These are phyloP conservation scores for Rhododendron henanense DNA, from an alignment of 148 eudicot species.

Conservation along the genomic window DNA sequence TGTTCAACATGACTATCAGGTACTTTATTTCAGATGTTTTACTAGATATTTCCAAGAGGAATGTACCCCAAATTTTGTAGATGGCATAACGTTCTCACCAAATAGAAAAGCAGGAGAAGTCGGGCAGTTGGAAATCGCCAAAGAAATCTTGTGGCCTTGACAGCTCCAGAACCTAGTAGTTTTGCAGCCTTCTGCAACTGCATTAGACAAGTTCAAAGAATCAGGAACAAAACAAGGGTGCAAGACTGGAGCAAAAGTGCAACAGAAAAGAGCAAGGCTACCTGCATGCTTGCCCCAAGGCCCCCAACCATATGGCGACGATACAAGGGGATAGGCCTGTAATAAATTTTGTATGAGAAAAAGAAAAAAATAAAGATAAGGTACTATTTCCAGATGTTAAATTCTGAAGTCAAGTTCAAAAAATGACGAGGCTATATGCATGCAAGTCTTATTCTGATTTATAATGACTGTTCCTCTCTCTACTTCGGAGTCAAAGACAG, in stretches of 20 bases:
- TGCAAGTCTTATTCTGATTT: too few relatives aligned
- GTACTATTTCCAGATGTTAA: too few relatives aligned
- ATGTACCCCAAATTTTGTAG: background rate
- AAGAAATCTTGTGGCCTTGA: conserved; percentile 85
- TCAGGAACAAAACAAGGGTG: conserved; percentile 6
- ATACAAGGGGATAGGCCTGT: too few relatives aligned
- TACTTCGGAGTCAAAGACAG: too few relatives aligned
- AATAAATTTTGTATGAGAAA: too few relatives aligned
- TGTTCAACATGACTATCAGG: conserved; percentile 11
- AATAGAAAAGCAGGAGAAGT: conserved; percentile 64
- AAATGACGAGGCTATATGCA: too few relatives aligned
- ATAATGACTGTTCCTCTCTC: too few relatives aligned
- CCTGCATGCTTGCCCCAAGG: conserved; percentile 91
- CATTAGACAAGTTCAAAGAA: conserved; percentile 12
- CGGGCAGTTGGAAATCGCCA: conserved; percentile 96
- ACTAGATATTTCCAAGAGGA: background rate
- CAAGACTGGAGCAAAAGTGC: background rate
- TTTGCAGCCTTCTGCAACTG: conserved; percentile 96
- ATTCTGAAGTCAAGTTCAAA: too few relatives aligned
- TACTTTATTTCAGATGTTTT: background rate
- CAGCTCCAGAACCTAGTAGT: conserved; percentile 84
- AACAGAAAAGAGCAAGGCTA: conserved; percentile 28
- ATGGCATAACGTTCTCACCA: conserved; percentile 40
- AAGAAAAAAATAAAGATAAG: too few relatives aligned
- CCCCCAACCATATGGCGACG: conserved; percentile 14